phyloP scores from a whole-genome alignment of 768 basidiomycete species.

The Lactarius evosmus region DNA sequence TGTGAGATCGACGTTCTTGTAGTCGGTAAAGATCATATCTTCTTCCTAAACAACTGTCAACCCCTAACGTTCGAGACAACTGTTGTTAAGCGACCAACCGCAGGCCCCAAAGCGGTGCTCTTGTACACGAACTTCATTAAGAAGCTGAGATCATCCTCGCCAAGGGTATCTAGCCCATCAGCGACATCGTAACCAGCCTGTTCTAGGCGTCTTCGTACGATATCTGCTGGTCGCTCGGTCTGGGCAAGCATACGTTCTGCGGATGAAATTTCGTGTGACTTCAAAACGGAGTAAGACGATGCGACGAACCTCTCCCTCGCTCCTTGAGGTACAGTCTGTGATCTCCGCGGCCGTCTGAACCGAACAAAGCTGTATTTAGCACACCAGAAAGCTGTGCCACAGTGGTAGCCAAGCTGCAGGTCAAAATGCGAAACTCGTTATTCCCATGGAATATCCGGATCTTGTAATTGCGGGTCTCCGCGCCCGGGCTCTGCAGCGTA shows the following conservation, averaged over 20 bases:
- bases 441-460: slow-evolving; percentile 79
- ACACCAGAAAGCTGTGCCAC: slow-evolving; percentile 62
- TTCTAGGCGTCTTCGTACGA: slow-evolving; percentile 77
- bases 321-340: slow-evolving; percentile 75
- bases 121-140: slow-evolving; percentile 90
- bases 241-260: slow-evolving; percentile 79
- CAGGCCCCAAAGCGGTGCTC: slow-evolving; percentile 60
- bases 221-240: slow-evolving; percentile 79
- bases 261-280: neutral
- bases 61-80: neutral
- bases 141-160: slow-evolving; percentile 76
- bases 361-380: slow-evolving; percentile 56
- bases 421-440: slow-evolving; percentile 66
- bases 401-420: slow-evolving; percentile 59
- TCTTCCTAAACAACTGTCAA: slow-evolving; percentile 53
- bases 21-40: slow-evolving; percentile 64
- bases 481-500: neutral
- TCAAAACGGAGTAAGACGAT: slow-evolving; percentile 4
- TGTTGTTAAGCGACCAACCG: slow-evolving; percentile 43
- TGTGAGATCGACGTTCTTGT: slow-evolving; percentile 78
- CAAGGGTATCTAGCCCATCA: slow-evolving; percentile 76
- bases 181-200: slow-evolving; percentile 85
- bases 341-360: slow-evolving; percentile 49
- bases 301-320: slow-evolving; percentile 62
- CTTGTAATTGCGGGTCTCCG: slow-evolving; percentile 38